Evolutionary conservation across 2,329 filamentous ascomycete genomes (phyloP), one percentile per base, ranked within the genome.

Genomic region (Xylariaceae sp.): DNA sequence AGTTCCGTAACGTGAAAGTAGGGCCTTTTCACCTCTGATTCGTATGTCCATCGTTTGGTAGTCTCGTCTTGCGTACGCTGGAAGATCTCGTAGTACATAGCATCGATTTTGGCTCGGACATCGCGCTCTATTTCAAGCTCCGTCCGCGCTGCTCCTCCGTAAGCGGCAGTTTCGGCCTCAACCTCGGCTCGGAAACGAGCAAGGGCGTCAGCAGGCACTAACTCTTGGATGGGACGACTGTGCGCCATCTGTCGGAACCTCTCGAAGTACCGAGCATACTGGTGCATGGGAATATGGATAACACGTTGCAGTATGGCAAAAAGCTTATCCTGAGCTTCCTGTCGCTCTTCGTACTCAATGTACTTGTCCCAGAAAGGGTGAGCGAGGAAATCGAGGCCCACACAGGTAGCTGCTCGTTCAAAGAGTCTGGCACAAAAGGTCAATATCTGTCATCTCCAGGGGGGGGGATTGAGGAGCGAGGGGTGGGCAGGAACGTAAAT

Each of bases 331-430:
- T 87, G 83, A 0, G 87, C 84, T 66, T 96, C 91, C 58, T 92
- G 79, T 1, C 91, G 87, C 70, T 96, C 91, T 70, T 97, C 94
- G 66, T 95, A 97, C 69, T 97, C 94, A 60, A 99, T 84, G 68
- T 96, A 99, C 73, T 96, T 97, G 72, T 99, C 94, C 94, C 94
- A 99, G 74, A 99, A 96, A 1, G 91, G 91, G 69, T 96, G 91
- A 2, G 91, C 87, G 32, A 96, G 79, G 68, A 96, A 99, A 72
- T 99, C 94, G 19, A 97, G 80, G 12, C 94, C 94, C 41, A 96
- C 91, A 65, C 83, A 86, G 32, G 81, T 80, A 31, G 90, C 88
- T 59, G 88, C 94, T 62, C 94, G 88, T 70, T 99, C 92, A 68
- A 97, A 97, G 6, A 97, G 81, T 64, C 94, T 99, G 70, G 12